Evolutionary conservation across 2,329 filamentous ascomycete genomes (phyloP).

Genomic region (Septoria linicola): DNA sequence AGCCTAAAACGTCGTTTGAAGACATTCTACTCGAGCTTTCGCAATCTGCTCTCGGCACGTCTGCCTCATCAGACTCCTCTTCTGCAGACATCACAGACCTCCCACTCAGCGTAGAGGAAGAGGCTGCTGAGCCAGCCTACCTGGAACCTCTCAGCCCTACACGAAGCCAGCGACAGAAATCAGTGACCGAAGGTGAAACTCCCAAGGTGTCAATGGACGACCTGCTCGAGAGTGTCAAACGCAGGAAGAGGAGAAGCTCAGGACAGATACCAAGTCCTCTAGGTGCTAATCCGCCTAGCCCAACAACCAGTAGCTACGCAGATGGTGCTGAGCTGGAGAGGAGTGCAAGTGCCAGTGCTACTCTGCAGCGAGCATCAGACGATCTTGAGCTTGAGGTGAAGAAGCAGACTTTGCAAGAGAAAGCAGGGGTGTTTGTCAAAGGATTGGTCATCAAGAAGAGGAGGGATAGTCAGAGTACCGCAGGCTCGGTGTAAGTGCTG

Average conservation of each 20-base stretch:
- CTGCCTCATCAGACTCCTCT: neutral
- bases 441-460: conserved; percentile 16
- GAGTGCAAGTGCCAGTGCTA: conserved; percentile 7
- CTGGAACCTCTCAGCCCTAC: conserved; percentile 23
- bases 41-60: conserved; percentile 7
- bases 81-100: conserved; percentile 18
- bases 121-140: conserved; percentile 13
- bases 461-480: neutral
- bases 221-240: conserved; percentile 30
- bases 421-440: conserved; percentile 24
- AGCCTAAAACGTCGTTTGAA: conserved; percentile 30
- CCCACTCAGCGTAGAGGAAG: neutral
- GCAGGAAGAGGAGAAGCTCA: conserved; percentile 31
- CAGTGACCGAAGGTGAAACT: conserved; percentile 23
- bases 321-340: conserved; percentile 4
- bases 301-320: neutral
- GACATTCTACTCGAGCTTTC: conserved; percentile 27
- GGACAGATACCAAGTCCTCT: conserved; percentile 29
- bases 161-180: conserved; percentile 8
- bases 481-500: neutral
- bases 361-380: conserved; percentile 26
- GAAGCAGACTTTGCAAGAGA: conserved; percentile 25
- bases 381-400: conserved; percentile 31
- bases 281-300: conserved; percentile 28
- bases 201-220: conserved; percentile 32